Evolutionary conservation across 2,329 filamentous ascomycete species (phyloP).

Genomic region (Claviceps cyperi): DNA sequence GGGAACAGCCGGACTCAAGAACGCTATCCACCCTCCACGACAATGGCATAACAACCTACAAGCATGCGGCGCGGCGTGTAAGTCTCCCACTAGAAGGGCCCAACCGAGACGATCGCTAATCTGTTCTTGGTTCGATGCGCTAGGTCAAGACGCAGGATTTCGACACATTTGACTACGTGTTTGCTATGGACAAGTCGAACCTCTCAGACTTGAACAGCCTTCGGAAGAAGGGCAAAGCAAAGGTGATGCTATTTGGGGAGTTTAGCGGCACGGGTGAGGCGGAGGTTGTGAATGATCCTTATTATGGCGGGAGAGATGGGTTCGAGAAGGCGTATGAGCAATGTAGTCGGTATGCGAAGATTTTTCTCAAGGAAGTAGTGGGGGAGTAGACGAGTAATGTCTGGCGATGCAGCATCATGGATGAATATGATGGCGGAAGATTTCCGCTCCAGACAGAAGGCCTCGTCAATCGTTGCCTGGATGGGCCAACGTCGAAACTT

Average conservation of each 20-base stretch:
- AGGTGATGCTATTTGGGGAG: conserved; percentile 75
- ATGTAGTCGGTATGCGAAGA: conserved; percentile 59
- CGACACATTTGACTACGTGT: conserved; percentile 74
- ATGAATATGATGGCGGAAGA: not conserved
- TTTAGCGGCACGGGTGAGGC: conserved; percentile 49
- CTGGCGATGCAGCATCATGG: not conserved
- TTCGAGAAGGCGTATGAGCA: conserved; percentile 84
- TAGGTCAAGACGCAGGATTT: conserved; percentile 56
- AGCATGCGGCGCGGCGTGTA: conserved; percentile 64
- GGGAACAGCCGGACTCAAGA: conserved; percentile 62
- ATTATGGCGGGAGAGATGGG: conserved; percentile 73
- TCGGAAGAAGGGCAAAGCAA: conserved; percentile 43
- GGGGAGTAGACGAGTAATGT: conserved; percentile 8
- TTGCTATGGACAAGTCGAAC: conserved; percentile 87
- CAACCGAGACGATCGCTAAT: not conserved
- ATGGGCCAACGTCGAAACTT: not conserved
- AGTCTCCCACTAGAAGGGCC: conserved; percentile 2
- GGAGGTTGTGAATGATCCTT: conserved; percentile 75
- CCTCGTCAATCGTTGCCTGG: not conserved
- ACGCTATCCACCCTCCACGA: conserved; percentile 65
- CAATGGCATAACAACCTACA: conserved; percentile 64
- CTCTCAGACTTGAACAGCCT: conserved; percentile 52
- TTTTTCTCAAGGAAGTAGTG: conserved; percentile 50
- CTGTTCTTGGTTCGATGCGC: not conserved
- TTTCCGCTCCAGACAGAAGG: no score